Evolutionary conservation across 768 basidiomycete genomes (phyloP), one percentile per base, ranked within the genome.

Genomic region (Lactarius hatsudake): DNA sequence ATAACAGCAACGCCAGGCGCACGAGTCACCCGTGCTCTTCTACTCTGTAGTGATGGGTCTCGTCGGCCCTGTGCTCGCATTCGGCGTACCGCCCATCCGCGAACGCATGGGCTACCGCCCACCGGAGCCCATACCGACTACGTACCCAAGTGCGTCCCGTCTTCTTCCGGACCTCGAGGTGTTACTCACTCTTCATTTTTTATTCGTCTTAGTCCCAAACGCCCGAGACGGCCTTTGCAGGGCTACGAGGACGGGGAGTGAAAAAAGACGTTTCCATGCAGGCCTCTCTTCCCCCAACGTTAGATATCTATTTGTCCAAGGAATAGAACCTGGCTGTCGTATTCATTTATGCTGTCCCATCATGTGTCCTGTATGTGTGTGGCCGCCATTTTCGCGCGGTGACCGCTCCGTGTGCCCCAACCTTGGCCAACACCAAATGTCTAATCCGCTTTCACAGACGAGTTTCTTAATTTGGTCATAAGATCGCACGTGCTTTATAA

Each of bases 11-110:
- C 86, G 90, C 57, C 86, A 89, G 72, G 93, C 94, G 43, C 94
- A 96, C 78, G 94, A 96, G 78, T 86, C 85, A 73, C 94, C 94
- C 34, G 91, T 93, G 76, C 85, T 95, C 76, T 95, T 95, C 81
- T 96, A 88, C 79, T 94, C 94, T 13, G 82, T 87, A 75, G 77
- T 87, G 58, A 79, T 96, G 64, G 94, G 93, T 61, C 72, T 80
- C 64, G 82, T 87, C 72, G 94, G 94, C 2, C 94, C 94, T 13
- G 79, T 88, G 30, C 79, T 94, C 77, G 88, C 88, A 53, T 71
- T 91, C 53, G 79, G 81, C 51, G 82, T 95, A 20, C 94, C 94
- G n/a, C 90, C 93, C 23, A 82, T 95, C 69, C 89, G 92, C 64
- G 81, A 84, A 72, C 79, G 80, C n/a, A 77, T 91, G 73, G 94